Evolutionary conservation across 345 rosid species (phyloP), one percentile per base, ranked within the genome.

Genomic region (Aegle marmelos): DNA sequence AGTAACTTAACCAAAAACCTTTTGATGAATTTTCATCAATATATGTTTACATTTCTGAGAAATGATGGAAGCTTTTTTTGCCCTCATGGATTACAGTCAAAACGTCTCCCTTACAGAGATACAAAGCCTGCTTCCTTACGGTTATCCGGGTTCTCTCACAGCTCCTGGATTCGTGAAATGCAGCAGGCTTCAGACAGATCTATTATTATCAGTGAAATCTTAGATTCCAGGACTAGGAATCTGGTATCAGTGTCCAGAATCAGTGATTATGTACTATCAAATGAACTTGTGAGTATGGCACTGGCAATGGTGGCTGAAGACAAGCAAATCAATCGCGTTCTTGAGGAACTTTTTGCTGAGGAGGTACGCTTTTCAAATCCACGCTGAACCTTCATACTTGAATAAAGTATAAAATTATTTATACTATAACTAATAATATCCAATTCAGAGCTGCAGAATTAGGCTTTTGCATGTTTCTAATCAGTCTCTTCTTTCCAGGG

Each of bases 221-320:
- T 94, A 78, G 98, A 94, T 80, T 95, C 98, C 73, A 93, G 98
- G 89, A 95, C 98, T 70, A 90, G 95, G 84, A 95, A 93, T 83
- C 88, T 93, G 79, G 98, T 93, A 36, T 91, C 98, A 11, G 98
- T 95, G 27, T 95, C 97, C 53, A 90, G 94, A 86, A 95, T 95
- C 85, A 93, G 98, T 66, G 98, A 93, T 81, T 95, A 93, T 79
- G 95, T 95, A 60, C 87, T 95, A 56, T 95, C 98, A 22, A 91
- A 95, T 81, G 97, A 91, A 83, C 83, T 95, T 69, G 98, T 93
- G 67, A 93, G 98, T 81, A 95, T 95, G 97, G 98, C 98, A 64
- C 87, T 95, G 25, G 98, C 98, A 10, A 93, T 91, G 97, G 98
- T 95, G 16, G 97, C 98, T 25, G 97, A 93, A 76, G 97, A 95